Conservation (phyloP, 768 basidiomycete species). For the Dioszegia crocea region DNA sequence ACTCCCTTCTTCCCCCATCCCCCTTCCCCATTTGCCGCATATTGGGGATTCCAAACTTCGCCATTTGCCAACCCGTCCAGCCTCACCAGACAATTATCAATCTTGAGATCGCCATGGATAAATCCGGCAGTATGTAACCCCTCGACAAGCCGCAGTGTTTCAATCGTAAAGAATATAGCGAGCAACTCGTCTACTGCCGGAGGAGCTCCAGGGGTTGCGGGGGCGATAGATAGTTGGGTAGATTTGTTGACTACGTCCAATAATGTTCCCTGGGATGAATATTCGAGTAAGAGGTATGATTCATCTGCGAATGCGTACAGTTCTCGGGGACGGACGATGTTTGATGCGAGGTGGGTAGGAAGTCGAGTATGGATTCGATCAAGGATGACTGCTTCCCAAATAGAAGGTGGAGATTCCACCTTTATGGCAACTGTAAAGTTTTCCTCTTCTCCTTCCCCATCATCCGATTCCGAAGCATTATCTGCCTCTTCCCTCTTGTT, state of each 20-base stretch:
- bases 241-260: constrained; percentile 89
- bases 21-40: constrained; percentile 69
- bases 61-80: constrained; percentile 61
- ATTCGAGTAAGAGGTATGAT: constrained; percentile 80
- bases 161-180: constrained; percentile 90
- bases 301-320: constrained; percentile 84
- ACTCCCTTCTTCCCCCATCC: constrained; percentile 88
- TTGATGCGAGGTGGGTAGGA: constrained; percentile 58
- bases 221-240: constrained; percentile 63
- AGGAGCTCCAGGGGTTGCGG: constrained; percentile 19
- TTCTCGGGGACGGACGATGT: constrained; percentile 70
- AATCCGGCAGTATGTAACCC: constrained; percentile 75
- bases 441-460: constrained; percentile 54
- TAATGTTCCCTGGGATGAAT: constrained; percentile 85
- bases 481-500: constrained; percentile 44
- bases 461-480: constrained; percentile 47
- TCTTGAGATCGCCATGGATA: constrained; percentile 97
- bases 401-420: constrained; percentile 76
- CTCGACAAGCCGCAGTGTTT: constrained; percentile 77
- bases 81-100: constrained; percentile 95
- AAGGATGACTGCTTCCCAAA: constrained; percentile 91
- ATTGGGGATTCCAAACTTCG: constrained; percentile 66
- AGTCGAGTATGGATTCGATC: constrained; percentile 69
- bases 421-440: constrained; percentile 69
- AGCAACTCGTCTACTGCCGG: constrained; percentile 76